Evolutionary conservation across 2,329 filamentous ascomycete genomes (phyloP).

Genomic region (Cercospora sp.): DNA sequence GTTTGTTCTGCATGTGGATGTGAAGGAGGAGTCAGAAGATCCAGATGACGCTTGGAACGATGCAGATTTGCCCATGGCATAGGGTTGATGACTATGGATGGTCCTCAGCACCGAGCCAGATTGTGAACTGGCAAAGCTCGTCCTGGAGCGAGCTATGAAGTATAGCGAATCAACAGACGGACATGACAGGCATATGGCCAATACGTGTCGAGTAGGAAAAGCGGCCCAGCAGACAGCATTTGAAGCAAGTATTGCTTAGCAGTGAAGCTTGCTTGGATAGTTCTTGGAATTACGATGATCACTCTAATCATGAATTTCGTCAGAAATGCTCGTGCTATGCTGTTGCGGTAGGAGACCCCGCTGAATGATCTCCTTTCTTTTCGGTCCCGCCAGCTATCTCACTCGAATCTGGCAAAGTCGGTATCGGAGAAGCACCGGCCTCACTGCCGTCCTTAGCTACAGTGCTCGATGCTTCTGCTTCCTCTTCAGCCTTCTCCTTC

Average conservation of each 20-base stretch:
- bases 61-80: not conserved
- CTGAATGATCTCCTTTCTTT: not conserved
- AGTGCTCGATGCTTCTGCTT: not conserved
- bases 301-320: not conserved
- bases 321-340: not conserved
- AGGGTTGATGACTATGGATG: not conserved
- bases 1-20: not conserved
- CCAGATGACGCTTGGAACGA: not conserved
- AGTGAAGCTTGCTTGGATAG: not conserved
- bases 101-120: not conserved
- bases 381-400: not conserved
- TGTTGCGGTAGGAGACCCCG: not conserved
- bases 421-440: not conserved
- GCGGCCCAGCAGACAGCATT: not conserved
- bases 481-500: conserved; percentile 17
- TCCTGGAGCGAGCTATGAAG: not conserved
- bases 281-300: not conserved
- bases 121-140: not conserved
- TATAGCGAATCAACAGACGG: not conserved
- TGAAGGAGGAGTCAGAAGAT: not conserved
- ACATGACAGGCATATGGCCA: not conserved
- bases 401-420: not conserved
- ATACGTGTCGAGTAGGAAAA: not conserved
- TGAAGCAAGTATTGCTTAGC: not conserved
- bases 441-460: not conserved